These are phyloP conservation scores for Plantago major DNA, from an alignment of 257 asterid genomes.

Conservation along the genomic window DNA sequence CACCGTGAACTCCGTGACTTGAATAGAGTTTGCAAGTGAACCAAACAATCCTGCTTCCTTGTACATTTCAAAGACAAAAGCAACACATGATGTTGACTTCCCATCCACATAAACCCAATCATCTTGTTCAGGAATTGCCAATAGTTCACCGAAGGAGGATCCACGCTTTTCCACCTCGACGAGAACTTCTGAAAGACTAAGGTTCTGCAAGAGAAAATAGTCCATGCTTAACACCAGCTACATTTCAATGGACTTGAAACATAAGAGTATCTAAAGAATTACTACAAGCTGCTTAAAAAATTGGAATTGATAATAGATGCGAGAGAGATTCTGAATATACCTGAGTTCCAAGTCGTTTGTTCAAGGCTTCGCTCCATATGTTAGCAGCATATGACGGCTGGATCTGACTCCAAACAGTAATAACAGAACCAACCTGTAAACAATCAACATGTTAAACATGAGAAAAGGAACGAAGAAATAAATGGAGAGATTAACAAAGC, in stretches of 20 bases:
- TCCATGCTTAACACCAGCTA: neutral
- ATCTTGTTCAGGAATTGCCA: slow-evolving; percentile 86
- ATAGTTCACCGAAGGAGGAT: slow-evolving; percentile 71
- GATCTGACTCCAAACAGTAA: slow-evolving; percentile 85
- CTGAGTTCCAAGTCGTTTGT: slow-evolving; percentile 89
- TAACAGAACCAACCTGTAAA: slow-evolving; percentile 81
- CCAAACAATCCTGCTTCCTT: slow-evolving; percentile 89
- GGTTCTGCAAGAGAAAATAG: slow-evolving; percentile 42
- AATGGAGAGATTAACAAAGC: slow-evolving; percentile 5
- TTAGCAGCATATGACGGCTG: slow-evolving; percentile 81
- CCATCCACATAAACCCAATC: slow-evolving; percentile 86
- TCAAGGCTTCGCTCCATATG: slow-evolving; percentile 94
- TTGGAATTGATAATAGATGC: neutral
- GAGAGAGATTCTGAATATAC: slow-evolving; percentile 28
- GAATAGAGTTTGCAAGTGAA: slow-evolving; percentile 54
- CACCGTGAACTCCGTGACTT: slow-evolving; percentile 94
- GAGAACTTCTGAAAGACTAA: slow-evolving; percentile 66
- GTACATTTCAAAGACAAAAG: slow-evolving; percentile 80
- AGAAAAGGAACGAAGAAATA: slow-evolving; percentile 8
- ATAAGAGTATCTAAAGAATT: neutral
- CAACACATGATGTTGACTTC: slow-evolving; percentile 84
- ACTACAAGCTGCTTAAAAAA: neutral
- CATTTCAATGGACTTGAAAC: neutral
- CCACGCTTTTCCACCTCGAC: slow-evolving; percentile 91
- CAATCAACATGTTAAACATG: slow-evolving; percentile 14